Conservation (phyloP, 495 filamentous ascomycete species). For the Usnea hakonensis region DNA sequence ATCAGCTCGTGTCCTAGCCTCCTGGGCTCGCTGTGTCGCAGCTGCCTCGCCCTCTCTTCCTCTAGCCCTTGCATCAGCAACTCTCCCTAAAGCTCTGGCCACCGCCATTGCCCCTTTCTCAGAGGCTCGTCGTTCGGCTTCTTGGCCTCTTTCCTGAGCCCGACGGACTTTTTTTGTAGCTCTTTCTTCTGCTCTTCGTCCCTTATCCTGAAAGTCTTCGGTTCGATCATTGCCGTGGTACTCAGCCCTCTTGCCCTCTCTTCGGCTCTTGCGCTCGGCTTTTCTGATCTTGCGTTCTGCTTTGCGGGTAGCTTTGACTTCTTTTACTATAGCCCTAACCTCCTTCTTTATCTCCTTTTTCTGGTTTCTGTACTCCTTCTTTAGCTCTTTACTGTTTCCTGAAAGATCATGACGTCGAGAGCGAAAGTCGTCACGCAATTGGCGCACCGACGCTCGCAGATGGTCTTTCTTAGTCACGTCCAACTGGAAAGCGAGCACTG, state of each 20-base stretch:
- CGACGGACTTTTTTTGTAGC: conserved; percentile 4
- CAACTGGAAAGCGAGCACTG: conserved; percentile 15
- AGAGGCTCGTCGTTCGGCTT: neutral
- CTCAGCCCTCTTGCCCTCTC: conserved; percentile 11
- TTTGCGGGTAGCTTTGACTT: conserved; percentile 15
- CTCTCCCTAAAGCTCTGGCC: neutral
- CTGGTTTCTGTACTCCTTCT: conserved; percentile 9
- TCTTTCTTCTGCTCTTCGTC: neutral
- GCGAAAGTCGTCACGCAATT: conserved; percentile 15
- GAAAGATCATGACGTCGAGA: conserved; percentile 5
- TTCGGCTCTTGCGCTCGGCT: conserved; percentile 6
- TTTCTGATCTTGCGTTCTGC: conserved; percentile 12
- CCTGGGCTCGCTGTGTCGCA: conserved; percentile 3
- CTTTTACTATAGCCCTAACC: conserved; percentile 14
- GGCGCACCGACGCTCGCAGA: conserved; percentile 13
- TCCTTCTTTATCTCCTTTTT: conserved; percentile 15
- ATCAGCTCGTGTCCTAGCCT: neutral
- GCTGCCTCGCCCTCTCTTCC: conserved; percentile 1
- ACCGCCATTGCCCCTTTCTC: neutral
- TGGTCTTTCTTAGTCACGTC: conserved; percentile 5
- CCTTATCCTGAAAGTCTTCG: neutral
- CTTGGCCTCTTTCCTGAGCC: neutral
- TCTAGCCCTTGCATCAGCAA: neutral
- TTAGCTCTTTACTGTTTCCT: conserved; percentile 4
- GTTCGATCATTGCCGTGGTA: neutral